Percentiles rank a stretch among this genome's conserved stretches.
These are phyloP conservation scores for Beauveria rudraprayagi DNA, from an alignment of 2,329 filamentous ascomycete genomes.

Conservation along the genomic window DNA sequence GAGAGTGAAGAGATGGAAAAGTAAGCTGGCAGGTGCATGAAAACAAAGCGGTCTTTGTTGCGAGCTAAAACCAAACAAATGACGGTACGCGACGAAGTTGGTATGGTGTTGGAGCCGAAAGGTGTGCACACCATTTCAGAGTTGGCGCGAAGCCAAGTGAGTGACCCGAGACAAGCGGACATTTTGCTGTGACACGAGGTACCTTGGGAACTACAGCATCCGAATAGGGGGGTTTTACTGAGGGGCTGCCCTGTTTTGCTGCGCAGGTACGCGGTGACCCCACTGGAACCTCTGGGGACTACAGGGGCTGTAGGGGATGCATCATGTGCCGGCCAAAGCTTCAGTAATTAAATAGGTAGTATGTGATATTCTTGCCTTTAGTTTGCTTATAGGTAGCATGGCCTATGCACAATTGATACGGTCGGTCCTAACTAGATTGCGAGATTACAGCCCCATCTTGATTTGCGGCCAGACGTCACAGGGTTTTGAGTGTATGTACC, in stretches of 20 bases:
- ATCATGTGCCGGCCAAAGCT: neutral
- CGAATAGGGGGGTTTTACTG: too few species aligned
- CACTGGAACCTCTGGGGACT: neutral
- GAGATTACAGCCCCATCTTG: too few species aligned
- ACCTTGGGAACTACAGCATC: neutral
- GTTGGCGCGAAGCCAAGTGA: neutral
- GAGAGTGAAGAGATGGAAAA: constrained; percentile 1
- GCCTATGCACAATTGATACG: neutral
- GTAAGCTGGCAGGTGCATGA: constrained; percentile 10
- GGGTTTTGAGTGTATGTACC: neutral
- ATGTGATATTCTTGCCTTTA: neutral
- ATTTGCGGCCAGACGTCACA: neutral
- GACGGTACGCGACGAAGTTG: neutral
- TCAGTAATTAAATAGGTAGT: neutral
- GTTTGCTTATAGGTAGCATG: neutral
- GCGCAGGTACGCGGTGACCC: neutral
- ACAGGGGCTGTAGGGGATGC: neutral
- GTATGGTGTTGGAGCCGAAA: neutral
- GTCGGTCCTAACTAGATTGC: too few species aligned
- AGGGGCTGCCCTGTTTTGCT: neutral
- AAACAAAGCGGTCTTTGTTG: neutral
- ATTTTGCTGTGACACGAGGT: neutral
- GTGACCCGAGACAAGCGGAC: neutral
- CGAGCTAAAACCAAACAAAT: neutral
- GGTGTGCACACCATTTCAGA: constrained; percentile 4